Evolutionary conservation across 805 yeast genomes (phyloP).

Genomic region (Yamadazyma olivae): DNA sequence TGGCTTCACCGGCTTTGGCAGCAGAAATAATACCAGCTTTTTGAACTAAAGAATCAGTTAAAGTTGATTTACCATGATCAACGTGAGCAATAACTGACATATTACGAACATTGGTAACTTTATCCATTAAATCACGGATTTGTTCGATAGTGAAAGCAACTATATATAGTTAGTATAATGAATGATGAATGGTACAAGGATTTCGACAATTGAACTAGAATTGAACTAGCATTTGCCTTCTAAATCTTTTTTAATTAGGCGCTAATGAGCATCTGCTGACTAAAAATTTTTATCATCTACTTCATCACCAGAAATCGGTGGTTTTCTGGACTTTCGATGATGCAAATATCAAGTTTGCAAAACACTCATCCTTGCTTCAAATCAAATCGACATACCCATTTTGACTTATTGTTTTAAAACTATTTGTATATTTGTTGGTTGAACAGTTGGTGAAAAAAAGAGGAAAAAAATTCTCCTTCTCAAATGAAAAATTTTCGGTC

Average conservation of each 20-base stretch:
- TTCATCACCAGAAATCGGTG: too few species aligned
- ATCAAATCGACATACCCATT: too few species aligned
- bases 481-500: constrained; percentile 1
- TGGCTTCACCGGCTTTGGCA: constrained; percentile 99
- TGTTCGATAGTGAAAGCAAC: constrained; percentile 63
- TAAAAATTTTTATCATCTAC: background rate
- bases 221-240: too few species aligned
- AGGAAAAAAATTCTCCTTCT: constrained; percentile 12
- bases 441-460: constrained; percentile 12
- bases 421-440: too few species aligned
- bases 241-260: background rate
- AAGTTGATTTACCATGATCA: constrained; percentile 99
- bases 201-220: background rate
- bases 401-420: too few species aligned
- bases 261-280: background rate
- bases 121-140: constrained; percentile 99
- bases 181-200: too few species aligned
- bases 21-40: constrained; percentile 99
- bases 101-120: constrained; percentile 99
- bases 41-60: constrained; percentile 98
- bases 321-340: too few species aligned
- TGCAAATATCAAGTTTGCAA: too few species aligned
- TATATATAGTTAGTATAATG: constrained; percentile 27
- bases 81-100: constrained; percentile 99
- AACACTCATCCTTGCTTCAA: too few species aligned